Evolutionary conservation across 2,329 filamentous ascomycete genomes (phyloP).

Genomic region (Aspergillus sp.): DNA sequence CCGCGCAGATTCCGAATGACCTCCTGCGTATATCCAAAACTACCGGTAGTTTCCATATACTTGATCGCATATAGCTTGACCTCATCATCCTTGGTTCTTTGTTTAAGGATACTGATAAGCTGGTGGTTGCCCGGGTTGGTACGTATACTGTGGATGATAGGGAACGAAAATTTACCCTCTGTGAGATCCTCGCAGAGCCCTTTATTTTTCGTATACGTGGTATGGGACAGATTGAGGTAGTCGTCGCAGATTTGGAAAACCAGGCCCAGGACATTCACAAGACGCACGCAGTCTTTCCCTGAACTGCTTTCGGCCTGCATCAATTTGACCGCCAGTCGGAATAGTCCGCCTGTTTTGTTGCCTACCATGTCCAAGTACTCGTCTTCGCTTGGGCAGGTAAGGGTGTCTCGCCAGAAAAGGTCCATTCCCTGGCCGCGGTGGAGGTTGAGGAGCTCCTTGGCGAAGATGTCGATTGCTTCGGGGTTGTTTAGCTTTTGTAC

Average conservation of each 20-base stretch:
- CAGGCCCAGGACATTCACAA: slow-evolving; percentile 59
- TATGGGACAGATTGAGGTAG: slow-evolving; percentile 75
- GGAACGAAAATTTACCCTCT: slow-evolving; percentile 95
- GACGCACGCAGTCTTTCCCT: slow-evolving; percentile 46
- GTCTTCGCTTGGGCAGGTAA: slow-evolving; percentile 42
- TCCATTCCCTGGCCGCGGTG: slow-evolving; percentile 47
- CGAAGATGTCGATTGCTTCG: slow-evolving; percentile 39
- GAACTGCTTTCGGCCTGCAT: slow-evolving; percentile 41
- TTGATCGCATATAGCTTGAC: slow-evolving; percentile 86
- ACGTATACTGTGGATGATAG: slow-evolving; percentile 86
- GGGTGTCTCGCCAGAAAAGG: slow-evolving; percentile 44
- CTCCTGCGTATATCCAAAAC: slow-evolving; percentile 76
- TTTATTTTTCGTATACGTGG: slow-evolving; percentile 81
- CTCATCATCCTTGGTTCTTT: slow-evolving; percentile 79
- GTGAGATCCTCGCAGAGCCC: slow-evolving; percentile 93
- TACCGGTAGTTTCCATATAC: slow-evolving; percentile 87
- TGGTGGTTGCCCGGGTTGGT: slow-evolving; percentile 58
- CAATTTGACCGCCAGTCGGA: slow-evolving; percentile 41
- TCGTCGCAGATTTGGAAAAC: slow-evolving; percentile 57
- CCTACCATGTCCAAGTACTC: slow-evolving; percentile 48
- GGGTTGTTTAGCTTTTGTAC: slow-evolving; percentile 37
- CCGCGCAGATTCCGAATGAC: slow-evolving; percentile 62
- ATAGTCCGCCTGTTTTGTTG: slow-evolving; percentile 46
- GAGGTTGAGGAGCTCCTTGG: slow-evolving; percentile 43
- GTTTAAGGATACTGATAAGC: slow-evolving; percentile 86